Percentiles rank a stretch among this genome's conserved stretches.
Evolutionary conservation across 495 filamentous ascomycete genomes (phyloP).

Genomic region (Aspergillus kassunensis): DNA sequence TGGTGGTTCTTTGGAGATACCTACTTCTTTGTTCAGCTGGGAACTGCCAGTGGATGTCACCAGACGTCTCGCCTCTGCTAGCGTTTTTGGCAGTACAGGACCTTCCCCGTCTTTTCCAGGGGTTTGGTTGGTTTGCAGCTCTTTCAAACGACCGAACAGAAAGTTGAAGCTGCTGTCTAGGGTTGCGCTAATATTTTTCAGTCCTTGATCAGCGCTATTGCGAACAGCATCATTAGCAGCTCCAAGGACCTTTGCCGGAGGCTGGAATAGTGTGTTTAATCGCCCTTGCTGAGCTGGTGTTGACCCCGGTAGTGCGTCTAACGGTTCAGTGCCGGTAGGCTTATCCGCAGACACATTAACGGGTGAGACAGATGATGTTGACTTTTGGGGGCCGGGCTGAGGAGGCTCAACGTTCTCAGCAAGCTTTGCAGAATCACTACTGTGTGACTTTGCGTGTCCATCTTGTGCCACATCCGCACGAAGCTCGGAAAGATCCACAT

Average conservation of each 20-base stretch:
- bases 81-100: conserved; percentile 70
- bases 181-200: conserved; percentile 85
- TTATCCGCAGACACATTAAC: conserved; percentile 35
- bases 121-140: conserved; percentile 48
- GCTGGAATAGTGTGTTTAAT: conserved; percentile 79
- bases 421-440: conserved; percentile 50
- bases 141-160: conserved; percentile 81
- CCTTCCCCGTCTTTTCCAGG: conserved; percentile 35
- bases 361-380: conserved; percentile 32
- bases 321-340: conserved; percentile 30
- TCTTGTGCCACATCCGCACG: conserved; percentile 71
- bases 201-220: conserved; percentile 78
- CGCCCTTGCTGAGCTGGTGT: conserved; percentile 55
- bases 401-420: conserved; percentile 33
- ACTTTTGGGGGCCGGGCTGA: conserved; percentile 23
- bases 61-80: conserved; percentile 87
- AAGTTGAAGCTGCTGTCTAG: conserved; percentile 92
- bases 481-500: conserved; percentile 88
- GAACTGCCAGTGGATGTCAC: conserved; percentile 67
- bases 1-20: conserved; percentile 40
- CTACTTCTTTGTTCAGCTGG: conserved; percentile 43
- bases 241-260: conserved; percentile 72
- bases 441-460: conserved; percentile 57
- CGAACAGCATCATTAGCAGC: conserved; percentile 80
- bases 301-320: conserved; percentile 39